phyloP scores from a whole-genome alignment of 2,329 filamentous ascomycete genomes.

The Cytospora piceae region DNA sequence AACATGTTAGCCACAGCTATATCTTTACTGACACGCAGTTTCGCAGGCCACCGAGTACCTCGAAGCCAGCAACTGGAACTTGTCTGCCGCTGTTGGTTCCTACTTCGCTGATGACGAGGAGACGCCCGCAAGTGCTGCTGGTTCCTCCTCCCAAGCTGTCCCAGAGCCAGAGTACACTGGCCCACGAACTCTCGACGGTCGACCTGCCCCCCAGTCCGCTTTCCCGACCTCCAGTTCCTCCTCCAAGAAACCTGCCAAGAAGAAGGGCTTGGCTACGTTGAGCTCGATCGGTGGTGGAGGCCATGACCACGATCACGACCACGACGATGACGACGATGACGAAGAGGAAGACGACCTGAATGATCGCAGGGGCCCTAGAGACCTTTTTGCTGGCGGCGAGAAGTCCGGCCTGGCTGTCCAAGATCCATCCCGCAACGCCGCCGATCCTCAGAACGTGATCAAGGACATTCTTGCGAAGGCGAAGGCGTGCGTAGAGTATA shows the following conservation, averaged over 20 bases:
- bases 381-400: conserved; percentile 83
- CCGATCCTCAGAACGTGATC: conserved; percentile 59
- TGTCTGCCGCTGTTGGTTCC: conserved; percentile 63
- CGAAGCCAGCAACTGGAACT: conserved; percentile 66
- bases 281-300: conserved; percentile 58
- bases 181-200: conserved; percentile 65
- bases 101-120: conserved; percentile 65
- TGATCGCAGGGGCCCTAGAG: conserved; percentile 62
- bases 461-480: conserved; percentile 68
- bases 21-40: background rate
- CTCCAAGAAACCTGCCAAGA: conserved; percentile 53
- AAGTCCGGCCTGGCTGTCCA: conserved; percentile 76
- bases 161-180: conserved; percentile 57
- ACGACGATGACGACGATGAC: conserved; percentile 64
- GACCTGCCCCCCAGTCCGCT: conserved; percentile 55
- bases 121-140: conserved; percentile 48
- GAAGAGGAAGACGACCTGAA: conserved; percentile 59
- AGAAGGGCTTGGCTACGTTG: conserved; percentile 64
- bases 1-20: background rate
- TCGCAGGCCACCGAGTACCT: conserved; percentile 70
- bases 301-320: conserved; percentile 58
- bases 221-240: conserved; percentile 41
- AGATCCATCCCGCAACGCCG: conserved; percentile 56
- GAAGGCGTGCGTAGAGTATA: conserved; percentile 53
- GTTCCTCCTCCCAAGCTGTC: conserved; percentile 41